Evolutionary conservation across 2,329 filamentous ascomycete genomes (phyloP), one percentile per base, ranked within the genome.

Genomic region (Teratosphaeria pseudoeucalypti): DNA sequence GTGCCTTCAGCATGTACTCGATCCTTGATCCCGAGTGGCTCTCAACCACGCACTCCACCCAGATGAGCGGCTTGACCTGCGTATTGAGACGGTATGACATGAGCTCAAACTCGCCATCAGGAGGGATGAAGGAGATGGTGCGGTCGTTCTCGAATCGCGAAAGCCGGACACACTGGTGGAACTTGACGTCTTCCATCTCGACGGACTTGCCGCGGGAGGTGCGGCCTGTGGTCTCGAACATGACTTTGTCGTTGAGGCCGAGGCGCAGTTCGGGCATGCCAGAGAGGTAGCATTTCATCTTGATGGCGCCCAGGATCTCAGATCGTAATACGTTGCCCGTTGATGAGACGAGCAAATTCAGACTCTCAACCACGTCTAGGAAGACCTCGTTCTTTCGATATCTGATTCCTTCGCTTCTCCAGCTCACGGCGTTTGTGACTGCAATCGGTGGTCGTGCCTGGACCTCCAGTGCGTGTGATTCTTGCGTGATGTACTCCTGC

Each of bases 361-460:
- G 84, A 55, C 89, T 95, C 77, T 99, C 94, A 68, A 99, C 85
- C 37, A 99, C 94, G 68, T 99, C 94, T 63, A 99, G 82, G 81
- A 99, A 99, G 62, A 99, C 94, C 76, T 99, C 94, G 80, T 99
- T 99, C 81, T 99, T 99, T 75, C 94, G 88, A 78, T 99, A 99
- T 57, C 94, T 84, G 71, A 99, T 97, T 60, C 94, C 94, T 79
- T 99, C 94, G 67, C 90, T 96, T 73, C 94, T 86, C 94, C 94
- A 99, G 54, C 90, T 95, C 58, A 99, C 94, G 54, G 94, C 92
- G 71, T 99, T 99, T 64, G 94, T 99, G 68, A 99, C 94, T 60
- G 94, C 94, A 66, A 99, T 99, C 32, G 94, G 94, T 49, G 94
- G 92, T 10, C 94, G 86, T 37, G 94, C 92, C 77, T 96, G 92